phyloP scores from a whole-genome alignment of 2,329 filamentous ascomycete genomes.

The Pseudofabraea citricarpa region DNA sequence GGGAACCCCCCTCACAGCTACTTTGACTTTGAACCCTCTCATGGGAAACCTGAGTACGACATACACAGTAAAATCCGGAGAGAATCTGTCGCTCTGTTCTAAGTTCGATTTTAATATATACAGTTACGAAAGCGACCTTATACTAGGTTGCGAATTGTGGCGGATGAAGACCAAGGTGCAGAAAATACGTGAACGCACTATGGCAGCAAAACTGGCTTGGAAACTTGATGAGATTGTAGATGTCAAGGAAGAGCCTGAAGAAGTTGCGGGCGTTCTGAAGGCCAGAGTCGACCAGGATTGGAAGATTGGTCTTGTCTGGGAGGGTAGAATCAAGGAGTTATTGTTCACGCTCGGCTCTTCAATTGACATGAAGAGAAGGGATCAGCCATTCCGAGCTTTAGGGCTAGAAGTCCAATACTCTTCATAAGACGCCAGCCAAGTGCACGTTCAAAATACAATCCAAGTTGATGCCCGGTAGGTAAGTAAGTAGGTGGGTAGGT shows the following conservation, averaged over 20 bases:
- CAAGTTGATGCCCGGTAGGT: no score
- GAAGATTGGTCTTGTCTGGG: constrained; percentile 84
- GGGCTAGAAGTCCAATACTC: constrained; percentile 81
- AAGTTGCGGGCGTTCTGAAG: constrained; percentile 83
- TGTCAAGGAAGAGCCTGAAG: constrained; percentile 43
- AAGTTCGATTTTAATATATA: constrained; percentile 97
- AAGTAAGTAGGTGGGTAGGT: no score
- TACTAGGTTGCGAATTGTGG: constrained; percentile 91
- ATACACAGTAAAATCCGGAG: constrained; percentile 85
- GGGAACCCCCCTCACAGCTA: constrained; percentile 89
- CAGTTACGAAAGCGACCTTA: constrained; percentile 93
- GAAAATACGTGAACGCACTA: constrained; percentile 36
- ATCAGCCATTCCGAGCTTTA: constrained; percentile 72
- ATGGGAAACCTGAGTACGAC: constrained; percentile 91
- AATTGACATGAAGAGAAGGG: constrained; percentile 71
- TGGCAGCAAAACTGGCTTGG: constrained; percentile 51
- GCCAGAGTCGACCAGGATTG: constrained; percentile 84
- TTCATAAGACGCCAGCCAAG: constrained; percentile 50
- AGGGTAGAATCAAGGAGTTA: constrained; percentile 86
- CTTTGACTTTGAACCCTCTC: constrained; percentile 85
- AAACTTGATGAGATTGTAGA: constrained; percentile 33
- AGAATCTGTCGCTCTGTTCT: constrained; percentile 78
- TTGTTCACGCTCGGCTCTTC: constrained; percentile 87
- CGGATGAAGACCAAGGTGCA: constrained; percentile 43
- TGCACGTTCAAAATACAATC: no score